Percentiles rank a stretch among this genome's conserved stretches.
Evolutionary conservation across 805 yeast genomes (phyloP).

Genomic region (Metschnikowia hibisci): DNA sequence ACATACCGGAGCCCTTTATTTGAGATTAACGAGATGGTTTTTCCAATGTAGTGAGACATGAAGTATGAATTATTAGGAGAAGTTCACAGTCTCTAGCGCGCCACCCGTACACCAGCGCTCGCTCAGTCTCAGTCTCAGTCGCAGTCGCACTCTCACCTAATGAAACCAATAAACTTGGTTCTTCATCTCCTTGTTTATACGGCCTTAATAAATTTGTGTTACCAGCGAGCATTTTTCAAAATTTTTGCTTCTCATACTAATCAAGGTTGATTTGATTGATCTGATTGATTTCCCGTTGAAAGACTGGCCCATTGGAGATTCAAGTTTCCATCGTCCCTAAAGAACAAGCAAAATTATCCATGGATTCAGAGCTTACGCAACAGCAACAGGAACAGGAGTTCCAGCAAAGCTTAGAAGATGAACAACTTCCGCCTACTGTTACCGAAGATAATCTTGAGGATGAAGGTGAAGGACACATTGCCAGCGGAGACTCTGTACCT

Average conservation of each 20-base stretch:
- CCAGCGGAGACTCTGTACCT: conserved; percentile 8
- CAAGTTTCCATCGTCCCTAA: no score
- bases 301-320: no score
- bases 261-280: no score
- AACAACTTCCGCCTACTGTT: conserved; percentile 14
- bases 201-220: no score
- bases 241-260: no score
- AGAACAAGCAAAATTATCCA: no score
- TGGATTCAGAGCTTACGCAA: conserved; percentile 5
- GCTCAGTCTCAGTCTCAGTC: no score
- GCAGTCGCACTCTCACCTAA: no score
- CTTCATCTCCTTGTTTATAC: no score
- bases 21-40: conserved; percentile 77
- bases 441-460: conserved; percentile 14
- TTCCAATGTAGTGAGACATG: conserved; percentile 93
- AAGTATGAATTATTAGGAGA: background rate
- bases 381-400: conserved; percentile 12
- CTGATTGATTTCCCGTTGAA: no score
- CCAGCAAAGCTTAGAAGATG: conserved; percentile 14
- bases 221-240: no score
- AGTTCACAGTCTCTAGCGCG: background rate
- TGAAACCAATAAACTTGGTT: no score
- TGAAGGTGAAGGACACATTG: conserved; percentile 12
- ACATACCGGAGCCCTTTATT: conserved; percentile 81
- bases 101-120: conserved; percentile 4